phyloP scores from a whole-genome alignment of 345 rosid species.

The Lepidium didymum region DNA sequence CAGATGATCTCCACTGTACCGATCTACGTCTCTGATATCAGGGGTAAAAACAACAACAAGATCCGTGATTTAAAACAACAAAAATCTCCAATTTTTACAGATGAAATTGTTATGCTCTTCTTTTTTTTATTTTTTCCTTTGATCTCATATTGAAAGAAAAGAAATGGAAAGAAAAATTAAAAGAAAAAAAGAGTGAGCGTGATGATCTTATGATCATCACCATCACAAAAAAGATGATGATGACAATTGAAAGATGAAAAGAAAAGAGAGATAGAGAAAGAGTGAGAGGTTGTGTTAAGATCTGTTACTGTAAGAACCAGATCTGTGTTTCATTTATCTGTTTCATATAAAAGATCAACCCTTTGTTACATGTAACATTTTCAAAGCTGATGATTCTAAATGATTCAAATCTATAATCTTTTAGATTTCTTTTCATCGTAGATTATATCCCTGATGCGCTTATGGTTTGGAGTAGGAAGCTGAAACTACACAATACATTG shows the following conservation, averaged over 20 bases:
- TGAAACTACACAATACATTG: conserved; percentile 3
- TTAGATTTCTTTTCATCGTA: conserved; percentile 12
- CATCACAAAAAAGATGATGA: background rate
- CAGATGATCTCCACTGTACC: conserved; percentile 71
- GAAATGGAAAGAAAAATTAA: background rate
- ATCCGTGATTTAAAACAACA: conserved; percentile 8
- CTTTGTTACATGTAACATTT: conserved; percentile 29
- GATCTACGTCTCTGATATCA: conserved; percentile 61
- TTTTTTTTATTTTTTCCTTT: conserved; percentile 21
- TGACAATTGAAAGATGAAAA: conserved; percentile 5
- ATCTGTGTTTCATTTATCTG: conserved; percentile 21
- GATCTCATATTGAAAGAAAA: conserved; percentile 25
- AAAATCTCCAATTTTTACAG: background rate
- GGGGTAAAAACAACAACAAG: background rate
- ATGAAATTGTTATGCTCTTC: conserved; percentile 2
- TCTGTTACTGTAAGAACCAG: conserved; percentile 31
- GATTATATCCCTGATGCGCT: background rate
- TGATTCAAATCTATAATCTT: background rate
- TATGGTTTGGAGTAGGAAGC: conserved; percentile 15
- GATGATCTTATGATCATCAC: conserved; percentile 7
- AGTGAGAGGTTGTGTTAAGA: conserved; percentile 16
- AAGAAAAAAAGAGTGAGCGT: background rate
- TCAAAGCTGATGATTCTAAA: conserved; percentile 19
- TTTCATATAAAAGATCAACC: conserved; percentile 21
- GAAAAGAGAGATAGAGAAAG: background rate